phyloP scores from a whole-genome alignment of 2,329 filamentous ascomycete species.

The Beauveria bassiana region DNA sequence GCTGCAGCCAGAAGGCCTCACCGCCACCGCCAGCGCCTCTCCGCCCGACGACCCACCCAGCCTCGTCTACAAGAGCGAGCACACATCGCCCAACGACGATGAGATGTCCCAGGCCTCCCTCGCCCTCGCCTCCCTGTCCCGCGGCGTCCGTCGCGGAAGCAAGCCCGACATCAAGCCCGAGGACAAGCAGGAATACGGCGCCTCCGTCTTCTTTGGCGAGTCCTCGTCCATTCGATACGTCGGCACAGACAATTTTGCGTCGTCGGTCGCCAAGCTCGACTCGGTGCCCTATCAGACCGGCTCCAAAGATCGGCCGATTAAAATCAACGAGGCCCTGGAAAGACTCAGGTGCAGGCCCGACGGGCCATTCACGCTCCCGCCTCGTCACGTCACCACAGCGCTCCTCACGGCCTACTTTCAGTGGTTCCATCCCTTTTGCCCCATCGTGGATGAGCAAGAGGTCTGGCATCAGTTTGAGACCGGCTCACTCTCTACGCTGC shows the following conservation, averaged over 20 bases:
- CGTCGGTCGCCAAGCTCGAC: constrained; percentile 22
- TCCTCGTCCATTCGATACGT: constrained; percentile 38
- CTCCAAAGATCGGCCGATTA: constrained; percentile 24
- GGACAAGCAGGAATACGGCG: constrained; percentile 9
- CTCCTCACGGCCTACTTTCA: constrained; percentile 40
- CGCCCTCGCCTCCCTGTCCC: constrained; percentile 7
- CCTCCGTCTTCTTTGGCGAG: constrained; percentile 34
- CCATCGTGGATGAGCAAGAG: constrained; percentile 37
- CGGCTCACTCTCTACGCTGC: constrained; percentile 33
- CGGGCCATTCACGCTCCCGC: constrained; percentile 32
- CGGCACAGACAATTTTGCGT: constrained; percentile 23
- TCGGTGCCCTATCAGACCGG: constrained; percentile 22
- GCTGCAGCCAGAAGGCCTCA: neutral
- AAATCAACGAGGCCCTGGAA: constrained; percentile 24
- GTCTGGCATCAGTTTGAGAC: constrained; percentile 28
- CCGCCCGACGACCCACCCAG: neutral
- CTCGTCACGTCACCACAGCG: constrained; percentile 25
- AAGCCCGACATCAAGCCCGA: neutral
- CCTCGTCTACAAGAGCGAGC: constrained; percentile 5
- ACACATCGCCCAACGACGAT: constrained; percentile 8
- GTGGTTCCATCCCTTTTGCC: constrained; percentile 46
- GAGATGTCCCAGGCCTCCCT: constrained; percentile 7
- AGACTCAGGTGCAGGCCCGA: constrained; percentile 7
- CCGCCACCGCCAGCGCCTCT: neutral
- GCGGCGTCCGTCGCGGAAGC: neutral